Conservation (phyloP, 148 eudicot genomes). For the Fallopia convolvulus region DNA sequence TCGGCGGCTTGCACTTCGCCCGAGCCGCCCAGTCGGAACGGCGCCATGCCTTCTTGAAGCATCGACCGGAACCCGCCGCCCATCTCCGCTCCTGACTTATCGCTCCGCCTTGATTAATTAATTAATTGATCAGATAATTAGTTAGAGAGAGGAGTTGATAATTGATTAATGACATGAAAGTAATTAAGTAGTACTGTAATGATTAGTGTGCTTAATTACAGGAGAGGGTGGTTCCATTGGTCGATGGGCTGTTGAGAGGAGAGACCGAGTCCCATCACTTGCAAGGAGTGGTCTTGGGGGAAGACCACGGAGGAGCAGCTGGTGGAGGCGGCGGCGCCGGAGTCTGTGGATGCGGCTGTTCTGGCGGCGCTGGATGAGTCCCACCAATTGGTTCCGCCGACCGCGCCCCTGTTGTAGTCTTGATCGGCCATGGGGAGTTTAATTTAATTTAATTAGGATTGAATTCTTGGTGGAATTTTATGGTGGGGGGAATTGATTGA, state of each 20-base stretch:
- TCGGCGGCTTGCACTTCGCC: not conserved
- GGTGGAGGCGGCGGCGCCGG: not conserved
- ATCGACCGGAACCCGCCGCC: conserved; percentile 12
- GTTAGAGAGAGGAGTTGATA: too few relatives aligned
- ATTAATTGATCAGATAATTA: too few relatives aligned
- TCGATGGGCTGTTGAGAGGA: not conserved
- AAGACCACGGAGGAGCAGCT: conserved; percentile 3
- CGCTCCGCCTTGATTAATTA: not conserved
- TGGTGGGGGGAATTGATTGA: too few relatives aligned
- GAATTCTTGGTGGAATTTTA: not conserved
- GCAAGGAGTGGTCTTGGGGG: not conserved
- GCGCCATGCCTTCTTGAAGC: conserved; percentile 10
- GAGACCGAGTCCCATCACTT: not conserved
- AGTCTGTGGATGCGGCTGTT: not conserved
- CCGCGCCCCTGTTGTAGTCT: not conserved
- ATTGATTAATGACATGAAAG: too few relatives aligned
- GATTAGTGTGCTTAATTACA: not conserved
- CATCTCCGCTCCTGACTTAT: not conserved
- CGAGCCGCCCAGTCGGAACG: not conserved
- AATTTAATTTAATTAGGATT: not conserved
- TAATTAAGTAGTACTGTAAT: too few relatives aligned
- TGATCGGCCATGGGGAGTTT: not conserved
- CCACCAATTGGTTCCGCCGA: conserved; percentile 5
- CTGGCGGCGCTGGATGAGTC: not conserved
- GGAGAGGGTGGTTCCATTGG: not conserved